Evolutionary conservation across 768 basidiomycete genomes (phyloP).

Genomic region (Agaricus bisporus): DNA sequence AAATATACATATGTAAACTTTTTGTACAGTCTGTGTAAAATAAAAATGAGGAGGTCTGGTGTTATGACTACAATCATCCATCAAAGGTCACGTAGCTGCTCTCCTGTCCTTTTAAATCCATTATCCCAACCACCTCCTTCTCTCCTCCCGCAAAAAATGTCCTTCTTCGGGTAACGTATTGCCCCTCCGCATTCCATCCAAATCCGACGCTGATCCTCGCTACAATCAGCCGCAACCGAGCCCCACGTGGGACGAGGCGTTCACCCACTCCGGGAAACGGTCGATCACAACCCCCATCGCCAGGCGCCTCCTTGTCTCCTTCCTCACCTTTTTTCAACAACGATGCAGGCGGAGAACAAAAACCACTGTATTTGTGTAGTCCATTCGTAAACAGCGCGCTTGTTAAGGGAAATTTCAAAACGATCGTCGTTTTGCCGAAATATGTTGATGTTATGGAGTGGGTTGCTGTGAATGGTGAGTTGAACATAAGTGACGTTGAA

Average conservation of each 20-base stretch:
- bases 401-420: constrained; percentile 98
- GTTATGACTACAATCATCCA: neutral
- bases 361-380: constrained; percentile 88
- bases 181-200: constrained; percentile 18
- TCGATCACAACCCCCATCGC: constrained; percentile 34
- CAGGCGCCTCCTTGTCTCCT: constrained; percentile 19
- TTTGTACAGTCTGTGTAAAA: neutral
- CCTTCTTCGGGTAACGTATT: constrained; percentile 64
- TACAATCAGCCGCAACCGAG: constrained; percentile 6
- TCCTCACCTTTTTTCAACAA: constrained; percentile 8
- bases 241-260: constrained; percentile 61
- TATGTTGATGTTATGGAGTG: constrained; percentile 96
- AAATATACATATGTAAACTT: neutral
- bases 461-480: constrained; percentile 91
- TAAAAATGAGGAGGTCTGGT: neutral
- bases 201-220: neutral
- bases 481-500: too few relatives aligned
- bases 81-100: neutral
- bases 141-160: constrained; percentile 40
- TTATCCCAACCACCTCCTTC: constrained; percentile 6
- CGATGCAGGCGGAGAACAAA: neutral
- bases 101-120: neutral
- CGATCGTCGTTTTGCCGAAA: constrained; percentile 93
- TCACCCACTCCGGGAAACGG: constrained; percentile 64
- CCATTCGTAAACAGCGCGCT: constrained; percentile 94